Conservation (phyloP, 345 rosid species). For the Acer campestre region DNA sequence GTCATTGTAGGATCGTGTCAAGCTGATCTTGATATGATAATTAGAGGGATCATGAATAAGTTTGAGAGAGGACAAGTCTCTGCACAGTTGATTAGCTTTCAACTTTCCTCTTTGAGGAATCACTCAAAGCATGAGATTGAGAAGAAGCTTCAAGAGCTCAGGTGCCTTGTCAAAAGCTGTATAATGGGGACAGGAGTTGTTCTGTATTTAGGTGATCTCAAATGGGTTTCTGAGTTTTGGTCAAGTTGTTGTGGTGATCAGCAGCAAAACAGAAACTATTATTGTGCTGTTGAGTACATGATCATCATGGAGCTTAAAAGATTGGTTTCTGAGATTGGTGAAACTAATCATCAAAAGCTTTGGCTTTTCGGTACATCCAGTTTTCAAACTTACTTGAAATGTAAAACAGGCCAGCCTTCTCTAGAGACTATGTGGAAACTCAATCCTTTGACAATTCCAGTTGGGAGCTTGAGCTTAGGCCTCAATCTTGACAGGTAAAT, state of each 20-base stretch:
- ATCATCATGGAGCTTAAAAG: conserved; percentile 59
- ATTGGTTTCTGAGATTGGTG: conserved; percentile 44
- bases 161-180: conserved; percentile 46
- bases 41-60: conserved; percentile 51
- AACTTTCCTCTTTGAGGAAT: conserved; percentile 50
- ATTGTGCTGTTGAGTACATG: conserved; percentile 44
- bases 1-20: conserved; percentile 54
- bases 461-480: conserved; percentile 57
- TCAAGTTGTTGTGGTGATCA: conserved; percentile 34
- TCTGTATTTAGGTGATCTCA: conserved; percentile 66
- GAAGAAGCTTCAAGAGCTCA: conserved; percentile 55
- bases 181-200: conserved; percentile 43
- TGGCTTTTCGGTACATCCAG: conserved; percentile 61
- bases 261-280: conserved; percentile 46
- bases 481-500: conserved; percentile 55
- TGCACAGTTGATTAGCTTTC: conserved; percentile 51
- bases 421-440: conserved; percentile 62
- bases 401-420: conserved; percentile 65
- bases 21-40: conserved; percentile 40
- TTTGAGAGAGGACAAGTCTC: conserved; percentile 56
- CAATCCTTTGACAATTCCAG: conserved; percentile 51
- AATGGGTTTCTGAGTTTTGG: conserved; percentile 63
- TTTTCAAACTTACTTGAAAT: conserved; percentile 56
- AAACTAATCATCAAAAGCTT: conserved; percentile 34
- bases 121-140: conserved; percentile 57